These are phyloP conservation scores for Mariannaea elegans DNA, from an alignment of 2,329 filamentous ascomycete genomes.

Conservation along the genomic window DNA sequence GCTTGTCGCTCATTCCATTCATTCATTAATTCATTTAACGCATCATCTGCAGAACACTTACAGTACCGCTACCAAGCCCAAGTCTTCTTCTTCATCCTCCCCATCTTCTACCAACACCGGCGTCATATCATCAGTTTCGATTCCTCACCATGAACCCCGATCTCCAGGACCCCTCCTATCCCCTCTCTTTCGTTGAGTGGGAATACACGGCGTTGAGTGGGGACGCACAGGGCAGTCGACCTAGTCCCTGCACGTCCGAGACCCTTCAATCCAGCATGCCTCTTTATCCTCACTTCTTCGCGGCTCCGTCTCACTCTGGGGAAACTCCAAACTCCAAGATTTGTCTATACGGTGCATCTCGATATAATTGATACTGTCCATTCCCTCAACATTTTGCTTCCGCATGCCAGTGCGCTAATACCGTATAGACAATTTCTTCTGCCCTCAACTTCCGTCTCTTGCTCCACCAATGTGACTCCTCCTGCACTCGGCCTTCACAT, in stretches of 20 bases:
- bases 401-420: slow-evolving; percentile 24
- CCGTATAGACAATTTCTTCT: slow-evolving; percentile 40
- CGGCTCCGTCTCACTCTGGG: slow-evolving; percentile 21
- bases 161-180: slow-evolving; percentile 9
- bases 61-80: background rate
- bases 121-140: background rate
- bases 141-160: slow-evolving; percentile 3
- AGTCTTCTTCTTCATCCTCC: background rate
- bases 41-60: background rate
- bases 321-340: slow-evolving; percentile 38
- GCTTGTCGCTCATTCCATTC: slow-evolving; percentile 9
- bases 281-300: slow-evolving; percentile 37
- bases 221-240: background rate
- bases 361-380: slow-evolving; percentile 29
- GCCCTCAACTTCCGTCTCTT: slow-evolving; percentile 29
- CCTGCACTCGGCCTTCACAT: slow-evolving; percentile 35
- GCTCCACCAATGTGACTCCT: slow-evolving; percentile 38
- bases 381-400: background rate
- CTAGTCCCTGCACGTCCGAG: background rate
- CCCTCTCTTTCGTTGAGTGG: background rate
- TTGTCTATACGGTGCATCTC: slow-evolving; percentile 42
- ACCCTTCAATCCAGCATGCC: slow-evolving; percentile 27
- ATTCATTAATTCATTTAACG: background rate
- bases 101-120: background rate
- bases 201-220: slow-evolving; percentile 1